Evolutionary conservation across 2,329 filamentous ascomycete genomes (phyloP).

Genomic region (Neopestalotiopsis rosae): DNA sequence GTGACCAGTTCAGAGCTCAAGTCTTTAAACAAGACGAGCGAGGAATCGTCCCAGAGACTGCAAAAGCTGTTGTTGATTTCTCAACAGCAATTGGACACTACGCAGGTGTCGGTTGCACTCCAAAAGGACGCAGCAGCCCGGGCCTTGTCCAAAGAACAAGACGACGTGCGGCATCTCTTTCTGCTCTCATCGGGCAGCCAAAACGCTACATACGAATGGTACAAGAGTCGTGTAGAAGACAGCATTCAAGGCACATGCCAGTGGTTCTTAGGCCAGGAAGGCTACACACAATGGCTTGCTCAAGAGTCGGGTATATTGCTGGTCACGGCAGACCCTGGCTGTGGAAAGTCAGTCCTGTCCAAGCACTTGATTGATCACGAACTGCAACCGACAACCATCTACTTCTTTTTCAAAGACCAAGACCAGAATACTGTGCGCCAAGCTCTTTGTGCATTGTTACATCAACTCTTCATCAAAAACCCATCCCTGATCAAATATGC

Average conservation of each 20-base stretch:
- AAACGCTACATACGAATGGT: constrained; percentile 34
- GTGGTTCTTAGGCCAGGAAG: constrained; percentile 38
- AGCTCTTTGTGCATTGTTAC: constrained; percentile 46
- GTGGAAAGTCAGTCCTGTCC: constrained; percentile 44
- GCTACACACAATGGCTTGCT: constrained; percentile 36
- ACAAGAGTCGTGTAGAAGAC: constrained; percentile 34
- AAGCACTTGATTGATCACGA: constrained; percentile 37
- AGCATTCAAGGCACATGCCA: constrained; percentile 34
- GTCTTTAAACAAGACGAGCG: not conserved
- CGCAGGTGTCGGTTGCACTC: not conserved
- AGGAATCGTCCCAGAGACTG: not conserved
- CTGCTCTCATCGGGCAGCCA: not conserved
- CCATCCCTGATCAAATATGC: constrained; percentile 39
- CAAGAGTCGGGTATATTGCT: constrained; percentile 35
- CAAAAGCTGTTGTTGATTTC: not conserved
- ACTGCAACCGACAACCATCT: constrained; percentile 35
- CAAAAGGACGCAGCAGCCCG: not conserved
- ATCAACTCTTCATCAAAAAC: constrained; percentile 42
- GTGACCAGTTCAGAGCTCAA: not conserved
- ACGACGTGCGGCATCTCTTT: not conserved
- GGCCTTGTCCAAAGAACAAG: not conserved
- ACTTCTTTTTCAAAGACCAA: constrained; percentile 50
- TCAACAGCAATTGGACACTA: not conserved
- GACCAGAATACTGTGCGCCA: constrained; percentile 40
- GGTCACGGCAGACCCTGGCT: constrained; percentile 45